A percentile compares a stretch with the other conserved stretches of the same genome.
These are phyloP conservation scores for Poronia punctata DNA, from an alignment of 495 filamentous ascomycete genomes.

Conservation along the genomic window DNA sequence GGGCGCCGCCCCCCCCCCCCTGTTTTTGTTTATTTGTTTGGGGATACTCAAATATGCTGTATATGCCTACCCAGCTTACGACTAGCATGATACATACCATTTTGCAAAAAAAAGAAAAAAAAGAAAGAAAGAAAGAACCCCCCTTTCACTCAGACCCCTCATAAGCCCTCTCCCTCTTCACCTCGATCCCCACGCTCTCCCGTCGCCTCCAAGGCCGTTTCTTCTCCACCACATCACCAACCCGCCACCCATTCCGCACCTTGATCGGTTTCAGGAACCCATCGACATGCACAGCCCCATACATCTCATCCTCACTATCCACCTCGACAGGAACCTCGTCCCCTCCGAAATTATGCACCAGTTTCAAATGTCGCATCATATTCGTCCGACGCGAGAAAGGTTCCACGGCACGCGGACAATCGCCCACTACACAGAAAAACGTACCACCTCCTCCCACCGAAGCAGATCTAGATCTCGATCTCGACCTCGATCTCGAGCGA, in stretches of 20 bases:
- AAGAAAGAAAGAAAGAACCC: too few species aligned
- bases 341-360: conserved; percentile 26
- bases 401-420: conserved; percentile 22
- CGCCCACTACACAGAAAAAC: conserved; percentile 23
- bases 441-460: conserved; percentile 3
- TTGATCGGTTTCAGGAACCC: conserved; percentile 41
- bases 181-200: neutral
- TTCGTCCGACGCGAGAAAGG: conserved; percentile 25
- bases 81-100: too few species aligned
- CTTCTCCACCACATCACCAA: conserved; percentile 6
- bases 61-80: too few species aligned
- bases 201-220: conserved; percentile 1
- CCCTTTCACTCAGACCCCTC: conserved; percentile 2
- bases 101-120: too few species aligned
- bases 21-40: too few species aligned
- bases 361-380: conserved; percentile 28
- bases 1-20: too few species aligned
- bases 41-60: too few species aligned
- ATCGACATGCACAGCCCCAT: conserved; percentile 47
- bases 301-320: conserved; percentile 44
- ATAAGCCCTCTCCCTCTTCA: neutral
- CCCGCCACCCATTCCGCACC: conserved; percentile 26
- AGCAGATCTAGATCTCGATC: conserved; percentile 6
- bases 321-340: conserved; percentile 16
- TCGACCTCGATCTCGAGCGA: neutral